These are phyloP conservation scores for Aquilaria malaccensis DNA, from an alignment of 345 rosid species.

Conservation along the genomic window DNA sequence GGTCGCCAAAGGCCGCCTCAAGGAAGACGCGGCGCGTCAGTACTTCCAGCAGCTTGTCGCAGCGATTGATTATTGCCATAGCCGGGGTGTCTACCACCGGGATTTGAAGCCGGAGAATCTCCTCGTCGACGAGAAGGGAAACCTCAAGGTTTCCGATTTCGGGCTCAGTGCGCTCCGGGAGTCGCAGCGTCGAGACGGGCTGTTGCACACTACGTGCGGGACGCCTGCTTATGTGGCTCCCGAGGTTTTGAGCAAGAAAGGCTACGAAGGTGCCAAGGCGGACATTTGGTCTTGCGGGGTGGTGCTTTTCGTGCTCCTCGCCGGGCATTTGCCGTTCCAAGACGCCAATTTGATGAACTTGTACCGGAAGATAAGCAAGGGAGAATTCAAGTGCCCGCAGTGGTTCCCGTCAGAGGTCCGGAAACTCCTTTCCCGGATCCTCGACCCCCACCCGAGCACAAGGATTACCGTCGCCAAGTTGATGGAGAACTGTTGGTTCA, in stretches of 20 bases:
- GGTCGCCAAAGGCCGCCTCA: conserved; percentile 66
- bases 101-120: conserved; percentile 90
- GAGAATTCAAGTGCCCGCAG: conserved; percentile 64
- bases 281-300: conserved; percentile 94
- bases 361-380: conserved; percentile 57
- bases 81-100: conserved; percentile 80
- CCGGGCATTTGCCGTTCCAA: conserved; percentile 73
- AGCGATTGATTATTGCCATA: conserved; percentile 78
- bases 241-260: conserved; percentile 65
- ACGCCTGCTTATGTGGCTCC: conserved; percentile 94
- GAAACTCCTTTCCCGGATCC: conserved; percentile 64
- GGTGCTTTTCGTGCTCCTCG: conserved; percentile 61
- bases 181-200: conserved; percentile 50
- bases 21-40: conserved; percentile 56
- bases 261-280: conserved; percentile 73
- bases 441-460: conserved; percentile 52
- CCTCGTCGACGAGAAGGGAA: conserved; percentile 63
- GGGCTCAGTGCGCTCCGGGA: conserved; percentile 59
- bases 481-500: conserved; percentile 63
- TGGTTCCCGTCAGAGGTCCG: conserved; percentile 68
- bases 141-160: conserved; percentile 69
- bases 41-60: conserved; percentile 73
- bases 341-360: conserved; percentile 59
- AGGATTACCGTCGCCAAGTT: conserved; percentile 54
- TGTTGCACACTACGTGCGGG: conserved; percentile 87